Evolutionary conservation across 805 yeast species (phyloP).

Genomic region (Wickerhamomyces bovis): DNA sequence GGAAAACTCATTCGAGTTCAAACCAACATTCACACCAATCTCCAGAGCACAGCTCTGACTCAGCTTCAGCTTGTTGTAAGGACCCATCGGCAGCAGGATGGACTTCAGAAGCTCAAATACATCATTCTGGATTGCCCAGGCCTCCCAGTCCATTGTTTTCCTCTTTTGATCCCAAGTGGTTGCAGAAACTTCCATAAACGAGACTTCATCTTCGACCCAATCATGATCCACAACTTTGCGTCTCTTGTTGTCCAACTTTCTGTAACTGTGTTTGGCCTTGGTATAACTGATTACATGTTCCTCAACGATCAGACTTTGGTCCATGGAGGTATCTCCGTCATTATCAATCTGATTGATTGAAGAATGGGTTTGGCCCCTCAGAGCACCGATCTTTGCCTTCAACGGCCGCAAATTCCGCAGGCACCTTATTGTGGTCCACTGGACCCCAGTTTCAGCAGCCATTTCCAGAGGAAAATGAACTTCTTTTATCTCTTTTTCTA

Average conservation of each 20-base stretch:
- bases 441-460: neutral
- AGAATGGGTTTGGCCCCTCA: neutral
- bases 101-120: conserved; percentile 1
- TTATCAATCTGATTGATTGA: neutral
- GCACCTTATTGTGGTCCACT: conserved; percentile 3
- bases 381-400: conserved; percentile 9
- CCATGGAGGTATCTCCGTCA: conserved; percentile 1
- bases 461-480: neutral
- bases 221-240: neutral
- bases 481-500: neutral
- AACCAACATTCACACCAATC: conserved; percentile 7
- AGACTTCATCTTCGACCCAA: neutral
- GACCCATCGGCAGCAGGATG: neutral
- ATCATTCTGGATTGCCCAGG: conserved; percentile 3
- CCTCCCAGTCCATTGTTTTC: neutral
- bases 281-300: conserved; percentile 4
- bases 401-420: conserved; percentile 12
- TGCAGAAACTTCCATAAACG: neutral
- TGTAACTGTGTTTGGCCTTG: conserved; percentile 3
- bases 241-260: neutral
- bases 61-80: conserved; percentile 1
- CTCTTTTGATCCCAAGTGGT: conserved; percentile 1
- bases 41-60: conserved; percentile 7
- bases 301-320: conserved; percentile 7
- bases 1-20: conserved; percentile 1